phyloP scores from a whole-genome alignment of 768 basidiomycete species.

The Suillus decipiens region DNA sequence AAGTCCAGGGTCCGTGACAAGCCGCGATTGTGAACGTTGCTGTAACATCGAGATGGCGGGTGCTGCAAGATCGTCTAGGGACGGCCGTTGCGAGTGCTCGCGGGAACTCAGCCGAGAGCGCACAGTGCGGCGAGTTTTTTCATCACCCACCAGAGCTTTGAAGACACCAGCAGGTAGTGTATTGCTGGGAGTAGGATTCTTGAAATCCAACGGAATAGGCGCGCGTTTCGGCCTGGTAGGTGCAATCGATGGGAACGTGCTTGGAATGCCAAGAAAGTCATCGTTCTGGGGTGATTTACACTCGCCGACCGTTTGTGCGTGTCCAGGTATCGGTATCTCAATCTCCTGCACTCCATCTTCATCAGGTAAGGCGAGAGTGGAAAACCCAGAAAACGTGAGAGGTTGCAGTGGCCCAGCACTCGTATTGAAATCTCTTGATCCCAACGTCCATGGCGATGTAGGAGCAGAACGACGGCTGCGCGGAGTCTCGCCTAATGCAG shows the following conservation, averaged over 20 bases:
- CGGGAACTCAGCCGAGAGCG: conserved; percentile 75
- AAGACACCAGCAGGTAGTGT: conserved; percentile 86
- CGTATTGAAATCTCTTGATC: conserved; percentile 23
- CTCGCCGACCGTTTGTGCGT: conserved; percentile 13
- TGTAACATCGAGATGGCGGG: conserved; percentile 67
- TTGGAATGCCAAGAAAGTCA: conserved; percentile 10
- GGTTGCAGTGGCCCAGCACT: conserved; percentile 35
- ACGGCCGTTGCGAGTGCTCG: conserved; percentile 67
- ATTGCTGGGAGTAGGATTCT: conserved; percentile 60
- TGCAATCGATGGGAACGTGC: conserved; percentile 16
- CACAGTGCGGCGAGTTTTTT: conserved; percentile 68
- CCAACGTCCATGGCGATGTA: conserved; percentile 36
- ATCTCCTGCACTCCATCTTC: conserved; percentile 16
- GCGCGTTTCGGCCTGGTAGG: conserved; percentile 55
- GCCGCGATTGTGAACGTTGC: conserved; percentile 51
- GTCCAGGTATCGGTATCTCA: conserved; percentile 5
- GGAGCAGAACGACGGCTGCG: conserved; percentile 50
- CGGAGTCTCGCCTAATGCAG: conserved; percentile 51
- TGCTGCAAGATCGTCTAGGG: conserved; percentile 75
- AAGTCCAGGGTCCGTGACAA: conserved; percentile 60
- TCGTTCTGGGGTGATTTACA: conserved; percentile 18
- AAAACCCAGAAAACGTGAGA: conserved; percentile 71
- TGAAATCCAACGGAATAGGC: conserved; percentile 81
- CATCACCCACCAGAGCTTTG: conserved; percentile 74
- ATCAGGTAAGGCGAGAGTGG: conserved; percentile 35